Conservation (phyloP, 257 asterid genomes). For the Knoxia roxburghii region DNA sequence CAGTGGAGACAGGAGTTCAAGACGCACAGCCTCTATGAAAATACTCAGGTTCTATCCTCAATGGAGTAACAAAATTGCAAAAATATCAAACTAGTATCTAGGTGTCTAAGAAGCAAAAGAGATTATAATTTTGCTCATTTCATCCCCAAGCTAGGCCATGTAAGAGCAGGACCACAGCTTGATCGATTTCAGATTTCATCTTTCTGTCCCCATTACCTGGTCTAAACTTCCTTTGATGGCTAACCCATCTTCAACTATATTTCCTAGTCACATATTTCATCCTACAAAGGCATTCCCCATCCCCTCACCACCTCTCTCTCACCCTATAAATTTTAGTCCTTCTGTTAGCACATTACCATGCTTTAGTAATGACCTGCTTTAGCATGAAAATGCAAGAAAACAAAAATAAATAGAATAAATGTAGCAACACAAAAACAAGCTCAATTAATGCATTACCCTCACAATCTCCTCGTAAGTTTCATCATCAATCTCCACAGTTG, state of each 20-base stretch:
- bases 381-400: neutral
- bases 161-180: neutral
- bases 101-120: neutral
- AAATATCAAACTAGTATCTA: neutral
- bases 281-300: neutral
- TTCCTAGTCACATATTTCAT: neutral
- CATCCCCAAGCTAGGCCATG: neutral
- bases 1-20: neutral
- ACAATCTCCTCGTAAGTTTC: constrained; percentile 98
- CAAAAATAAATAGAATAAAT: neutral
- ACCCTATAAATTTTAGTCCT: neutral
- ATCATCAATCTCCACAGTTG: constrained; percentile 91
- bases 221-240: neutral
- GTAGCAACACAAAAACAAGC: neutral
- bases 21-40: neutral
- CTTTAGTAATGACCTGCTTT: neutral
- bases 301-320: neutral
- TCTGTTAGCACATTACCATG: neutral
- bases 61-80: neutral
- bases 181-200: neutral
- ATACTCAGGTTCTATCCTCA: neutral
- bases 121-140: neutral
- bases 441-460: constrained; percentile 49
- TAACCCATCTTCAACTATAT: neutral
- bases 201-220: neutral